phyloP scores from a whole-genome alignment of 2,329 filamentous ascomycete genomes.

The Xylariaceae sp. region DNA sequence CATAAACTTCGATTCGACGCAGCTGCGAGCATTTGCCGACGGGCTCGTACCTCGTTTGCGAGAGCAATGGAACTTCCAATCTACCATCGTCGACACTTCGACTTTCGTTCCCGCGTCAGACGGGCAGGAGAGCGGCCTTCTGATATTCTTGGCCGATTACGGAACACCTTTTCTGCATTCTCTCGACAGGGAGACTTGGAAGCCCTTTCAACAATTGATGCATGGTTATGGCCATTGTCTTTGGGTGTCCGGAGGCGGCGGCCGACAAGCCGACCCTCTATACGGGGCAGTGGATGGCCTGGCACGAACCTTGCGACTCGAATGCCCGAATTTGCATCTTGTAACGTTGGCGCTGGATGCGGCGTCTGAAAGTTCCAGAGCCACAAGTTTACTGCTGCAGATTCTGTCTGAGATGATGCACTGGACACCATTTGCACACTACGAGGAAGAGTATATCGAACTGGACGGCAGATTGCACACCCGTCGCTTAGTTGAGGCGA shows the following conservation, averaged over 20 bases:
- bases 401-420: conserved; percentile 4
- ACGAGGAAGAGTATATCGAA: conserved; percentile 17
- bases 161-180: neutral
- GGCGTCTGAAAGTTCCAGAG: neutral
- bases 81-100: too few relatives aligned
- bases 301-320: conserved; percentile 9
- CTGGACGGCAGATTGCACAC: conserved; percentile 9
- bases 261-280: neutral
- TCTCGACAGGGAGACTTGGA: neutral
- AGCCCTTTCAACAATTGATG: neutral
- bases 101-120: too few relatives aligned
- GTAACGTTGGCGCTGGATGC: conserved; percentile 9
- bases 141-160: too few relatives aligned
- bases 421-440: neutral
- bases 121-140: too few relatives aligned
- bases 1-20: too few relatives aligned
- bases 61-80: too few relatives aligned
- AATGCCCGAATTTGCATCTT: conserved; percentile 7
- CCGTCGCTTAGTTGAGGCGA: conserved; percentile 8
- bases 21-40: too few relatives aligned
- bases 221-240: neutral
- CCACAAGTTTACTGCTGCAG: neutral
- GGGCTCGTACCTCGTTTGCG: too few relatives aligned
- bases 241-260: conserved; percentile 4
- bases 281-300: conserved; percentile 11